These are phyloP conservation scores for Garcia nutans DNA, from an alignment of 345 rosid genomes.

Conservation along the genomic window DNA sequence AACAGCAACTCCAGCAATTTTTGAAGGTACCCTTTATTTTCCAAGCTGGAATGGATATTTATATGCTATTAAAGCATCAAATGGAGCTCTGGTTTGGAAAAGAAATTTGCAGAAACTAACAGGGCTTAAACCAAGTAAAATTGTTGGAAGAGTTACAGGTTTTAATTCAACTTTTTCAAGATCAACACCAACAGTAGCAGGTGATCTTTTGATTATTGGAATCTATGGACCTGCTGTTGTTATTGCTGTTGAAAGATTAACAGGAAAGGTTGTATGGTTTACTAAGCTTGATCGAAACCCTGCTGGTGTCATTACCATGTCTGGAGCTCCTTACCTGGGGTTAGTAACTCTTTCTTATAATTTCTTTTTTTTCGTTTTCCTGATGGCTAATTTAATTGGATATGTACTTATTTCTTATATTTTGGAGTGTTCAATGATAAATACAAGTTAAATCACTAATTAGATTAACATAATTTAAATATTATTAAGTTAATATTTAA, in stretches of 20 bases:
- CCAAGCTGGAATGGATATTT: slow-evolving; percentile 38
- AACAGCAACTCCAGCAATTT: slow-evolving; percentile 33
- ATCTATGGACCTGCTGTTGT: slow-evolving; percentile 32
- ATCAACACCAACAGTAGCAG: slow-evolving; percentile 33
- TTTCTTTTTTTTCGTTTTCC: too few relatives aligned
- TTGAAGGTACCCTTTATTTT: slow-evolving; percentile 26
- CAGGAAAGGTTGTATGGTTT: slow-evolving; percentile 30
- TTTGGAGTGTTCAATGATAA: too few relatives aligned
- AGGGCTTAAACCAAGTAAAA: background rate
- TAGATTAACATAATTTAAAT: too few relatives aligned
- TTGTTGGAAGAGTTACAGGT: background rate
- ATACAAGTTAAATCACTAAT: too few relatives aligned
- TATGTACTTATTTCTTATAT: too few relatives aligned
- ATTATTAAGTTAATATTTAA: too few relatives aligned
- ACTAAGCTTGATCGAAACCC: slow-evolving; percentile 18
- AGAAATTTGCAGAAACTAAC: slow-evolving; percentile 18
- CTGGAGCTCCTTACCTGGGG: slow-evolving; percentile 30
- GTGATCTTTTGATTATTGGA: slow-evolving; percentile 25
- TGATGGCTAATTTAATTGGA: too few relatives aligned
- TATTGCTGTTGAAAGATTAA: slow-evolving; percentile 22
- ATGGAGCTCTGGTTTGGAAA: slow-evolving; percentile 34
- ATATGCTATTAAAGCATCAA: slow-evolving; percentile 23
- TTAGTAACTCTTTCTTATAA: slow-evolving; percentile 4
- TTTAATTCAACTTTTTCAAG: slow-evolving; percentile 23
- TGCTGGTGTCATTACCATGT: slow-evolving; percentile 29